A percentile compares a stretch with the other conserved stretches of the same genome.
phyloP scores from a whole-genome alignment of 768 basidiomycete species.

The Russula emetica region DNA sequence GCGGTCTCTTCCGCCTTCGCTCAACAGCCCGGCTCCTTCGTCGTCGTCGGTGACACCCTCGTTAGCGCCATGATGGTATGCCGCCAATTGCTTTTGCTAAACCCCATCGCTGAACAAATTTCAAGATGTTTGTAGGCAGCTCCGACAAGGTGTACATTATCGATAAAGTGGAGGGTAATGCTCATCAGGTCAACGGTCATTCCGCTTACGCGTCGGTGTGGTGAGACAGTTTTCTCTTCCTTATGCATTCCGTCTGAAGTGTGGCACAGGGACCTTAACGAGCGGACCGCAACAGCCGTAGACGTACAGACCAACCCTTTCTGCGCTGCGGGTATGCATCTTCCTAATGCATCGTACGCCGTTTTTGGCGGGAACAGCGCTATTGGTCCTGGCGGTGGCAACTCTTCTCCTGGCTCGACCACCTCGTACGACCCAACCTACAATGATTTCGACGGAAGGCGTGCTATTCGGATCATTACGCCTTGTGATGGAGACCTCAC shows the following conservation, averaged over 20 bases:
- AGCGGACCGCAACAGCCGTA: conserved; percentile 58
- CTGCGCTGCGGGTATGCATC: conserved; percentile 77
- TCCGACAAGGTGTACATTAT: conserved; percentile 79
- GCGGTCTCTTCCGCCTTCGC: conserved; percentile 1
- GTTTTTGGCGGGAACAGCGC: conserved; percentile 79
- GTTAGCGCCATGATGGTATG: conserved; percentile 15
- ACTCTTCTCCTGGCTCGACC: conserved; percentile 42
- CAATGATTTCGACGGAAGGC: conserved; percentile 75
- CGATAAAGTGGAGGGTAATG: conserved; percentile 83
- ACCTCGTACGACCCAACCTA: conserved; percentile 61
- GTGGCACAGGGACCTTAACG: conserved; percentile 53
- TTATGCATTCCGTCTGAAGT: background rate
- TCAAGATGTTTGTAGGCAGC: conserved; percentile 76
- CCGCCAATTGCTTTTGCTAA: background rate
- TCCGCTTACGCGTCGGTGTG: conserved; percentile 73
- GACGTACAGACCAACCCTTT: conserved; percentile 73
- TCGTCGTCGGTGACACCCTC: conserved; percentile 1
- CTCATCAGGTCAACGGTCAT: conserved; percentile 58
- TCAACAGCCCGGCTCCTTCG: conserved; percentile 8
- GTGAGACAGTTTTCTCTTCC: conserved; percentile 34
- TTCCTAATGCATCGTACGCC: conserved; percentile 71
- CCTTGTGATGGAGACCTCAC: conserved; percentile 57
- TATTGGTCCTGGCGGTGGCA: conserved; percentile 60
- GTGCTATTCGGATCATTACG: conserved; percentile 75
- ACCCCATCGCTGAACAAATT: background rate